Conservation (phyloP, 129 eudicot genomes). For the Scalesia atractyloides region DNA sequence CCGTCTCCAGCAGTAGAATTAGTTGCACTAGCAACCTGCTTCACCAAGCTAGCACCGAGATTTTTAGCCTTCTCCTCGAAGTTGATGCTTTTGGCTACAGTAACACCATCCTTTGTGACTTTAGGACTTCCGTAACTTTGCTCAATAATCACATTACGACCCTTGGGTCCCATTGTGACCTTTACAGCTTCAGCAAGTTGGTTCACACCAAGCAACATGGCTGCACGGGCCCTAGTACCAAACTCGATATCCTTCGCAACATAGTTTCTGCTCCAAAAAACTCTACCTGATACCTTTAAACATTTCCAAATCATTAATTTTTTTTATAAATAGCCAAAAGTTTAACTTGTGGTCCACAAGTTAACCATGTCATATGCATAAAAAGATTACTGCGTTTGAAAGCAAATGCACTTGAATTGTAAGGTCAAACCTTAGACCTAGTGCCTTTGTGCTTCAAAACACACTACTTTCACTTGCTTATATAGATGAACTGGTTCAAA, state of each 20-base stretch:
- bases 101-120: slow-evolving; percentile 95
- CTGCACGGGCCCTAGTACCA: slow-evolving; percentile 69
- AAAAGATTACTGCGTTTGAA: too few species aligned
- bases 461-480: too few species aligned
- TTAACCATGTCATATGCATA: too few species aligned
- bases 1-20: slow-evolving; percentile 96
- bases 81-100: slow-evolving; percentile 88
- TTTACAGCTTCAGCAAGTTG: slow-evolving; percentile 96
- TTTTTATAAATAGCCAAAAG: background rate
- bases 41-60: slow-evolving; percentile 83
- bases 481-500: too few species aligned
- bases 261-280: slow-evolving; percentile 63
- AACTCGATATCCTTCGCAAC: slow-evolving; percentile 85
- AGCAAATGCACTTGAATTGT: too few species aligned
- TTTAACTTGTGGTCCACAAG: background rate
- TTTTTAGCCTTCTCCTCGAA: slow-evolving; percentile 74
- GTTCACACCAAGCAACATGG: slow-evolving; percentile 93
- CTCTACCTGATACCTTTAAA: slow-evolving; percentile 53
- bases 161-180: slow-evolving; percentile 99
- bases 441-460: too few species aligned
- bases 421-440: too few species aligned
- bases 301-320: slow-evolving; percentile 11
- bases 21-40: slow-evolving; percentile 92
- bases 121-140: slow-evolving; percentile 58
- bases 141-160: slow-evolving; percentile 86